Evolutionary conservation across 106 monocot species (phyloP).

Genomic region (Allium sativum): DNA sequence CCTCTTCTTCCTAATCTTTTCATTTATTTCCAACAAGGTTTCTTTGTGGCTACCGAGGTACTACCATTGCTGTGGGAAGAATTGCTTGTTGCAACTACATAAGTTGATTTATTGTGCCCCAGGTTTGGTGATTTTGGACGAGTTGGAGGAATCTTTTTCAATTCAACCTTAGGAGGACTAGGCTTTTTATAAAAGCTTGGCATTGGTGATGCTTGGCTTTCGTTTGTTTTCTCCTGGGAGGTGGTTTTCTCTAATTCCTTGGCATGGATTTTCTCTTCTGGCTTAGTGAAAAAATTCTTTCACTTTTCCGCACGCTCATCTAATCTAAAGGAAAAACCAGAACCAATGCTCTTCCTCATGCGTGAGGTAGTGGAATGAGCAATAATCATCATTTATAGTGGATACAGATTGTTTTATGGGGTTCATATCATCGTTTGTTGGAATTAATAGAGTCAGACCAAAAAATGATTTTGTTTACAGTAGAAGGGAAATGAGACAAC

Average conservation of each 20-base stretch:
- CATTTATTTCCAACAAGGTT: constrained; percentile 23
- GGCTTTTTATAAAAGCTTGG: constrained; percentile 90
- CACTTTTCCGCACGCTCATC: constrained; percentile 91
- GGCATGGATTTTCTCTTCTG: constrained; percentile 82
- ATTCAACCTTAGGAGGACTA: constrained; percentile 61
- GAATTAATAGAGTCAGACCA: no score
- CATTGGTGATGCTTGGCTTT: constrained; percentile 83
- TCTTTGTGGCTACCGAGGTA: constrained; percentile 14
- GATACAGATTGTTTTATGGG: constrained; percentile 14
- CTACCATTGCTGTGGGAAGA: constrained; percentile 18
- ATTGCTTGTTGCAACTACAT: constrained; percentile 3
- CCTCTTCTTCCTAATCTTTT: constrained; percentile 25
- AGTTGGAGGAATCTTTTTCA: constrained; percentile 90
- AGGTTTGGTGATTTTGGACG: constrained; percentile 84
- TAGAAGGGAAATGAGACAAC: no score
- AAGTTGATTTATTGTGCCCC: constrained; percentile 50
- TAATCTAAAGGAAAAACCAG: constrained; percentile 64
- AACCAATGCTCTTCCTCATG: constrained; percentile 26
- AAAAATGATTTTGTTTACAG: no score
- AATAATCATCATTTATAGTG: constrained; percentile 38
- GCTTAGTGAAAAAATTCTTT: constrained; percentile 83
- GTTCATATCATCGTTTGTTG: constrained; percentile 9
- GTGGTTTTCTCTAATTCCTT: constrained; percentile 82
- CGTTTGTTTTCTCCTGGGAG: constrained; percentile 86
- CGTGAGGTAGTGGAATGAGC: constrained; percentile 35